Conservation (phyloP, 495 filamentous ascomycete genomes). For the Aspergillus affinis region DNA sequence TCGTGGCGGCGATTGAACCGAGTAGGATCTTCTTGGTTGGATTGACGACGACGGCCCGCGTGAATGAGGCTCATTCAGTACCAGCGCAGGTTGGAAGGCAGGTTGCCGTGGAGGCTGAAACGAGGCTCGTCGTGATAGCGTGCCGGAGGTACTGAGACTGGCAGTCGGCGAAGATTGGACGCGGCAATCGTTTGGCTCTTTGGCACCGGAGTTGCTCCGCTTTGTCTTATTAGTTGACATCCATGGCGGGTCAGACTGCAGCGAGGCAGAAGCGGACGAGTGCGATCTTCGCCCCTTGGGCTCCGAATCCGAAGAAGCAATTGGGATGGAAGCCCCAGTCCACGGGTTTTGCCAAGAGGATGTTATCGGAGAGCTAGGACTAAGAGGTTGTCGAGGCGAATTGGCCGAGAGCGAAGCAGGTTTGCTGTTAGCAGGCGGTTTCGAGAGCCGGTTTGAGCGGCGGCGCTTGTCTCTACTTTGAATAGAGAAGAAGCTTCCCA, state of each 20-base stretch:
- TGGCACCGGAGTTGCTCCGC: slow-evolving; percentile 3
- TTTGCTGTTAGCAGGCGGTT: slow-evolving; percentile 38
- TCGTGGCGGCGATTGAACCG: slow-evolving; percentile 29
- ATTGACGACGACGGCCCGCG: slow-evolving; percentile 15
- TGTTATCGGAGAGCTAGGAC: slow-evolving; percentile 10
- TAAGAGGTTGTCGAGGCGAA: slow-evolving; percentile 13
- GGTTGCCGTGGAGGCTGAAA: slow-evolving; percentile 20
- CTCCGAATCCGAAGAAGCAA: slow-evolving; percentile 7
- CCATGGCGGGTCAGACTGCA: slow-evolving; percentile 14
- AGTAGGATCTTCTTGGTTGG: slow-evolving; percentile 34
- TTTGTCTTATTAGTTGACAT: not conserved
- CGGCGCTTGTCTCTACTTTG: slow-evolving; percentile 37
- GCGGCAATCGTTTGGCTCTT: slow-evolving; percentile 7
- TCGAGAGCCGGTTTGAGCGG: slow-evolving; percentile 43
- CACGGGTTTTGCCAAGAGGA: slow-evolving; percentile 21
- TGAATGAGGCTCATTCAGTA: slow-evolving; percentile 16
- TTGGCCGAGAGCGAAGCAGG: slow-evolving; percentile 10
- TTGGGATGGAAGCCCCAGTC: slow-evolving; percentile 15
- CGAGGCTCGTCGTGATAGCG: slow-evolving; percentile 19
- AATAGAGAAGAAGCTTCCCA: slow-evolving; percentile 41
- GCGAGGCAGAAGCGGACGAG: slow-evolving; percentile 17
- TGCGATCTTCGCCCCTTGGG: slow-evolving; percentile 14
- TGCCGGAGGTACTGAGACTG: slow-evolving; percentile 7
- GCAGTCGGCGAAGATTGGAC: slow-evolving; percentile 7
- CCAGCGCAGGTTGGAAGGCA: slow-evolving; percentile 26